Percentiles rank a stretch among this genome's conserved stretches.
These are phyloP conservation scores for Nannizziopsis barbatae DNA, from an alignment of 2,329 filamentous ascomycete species.

Conservation along the genomic window DNA sequence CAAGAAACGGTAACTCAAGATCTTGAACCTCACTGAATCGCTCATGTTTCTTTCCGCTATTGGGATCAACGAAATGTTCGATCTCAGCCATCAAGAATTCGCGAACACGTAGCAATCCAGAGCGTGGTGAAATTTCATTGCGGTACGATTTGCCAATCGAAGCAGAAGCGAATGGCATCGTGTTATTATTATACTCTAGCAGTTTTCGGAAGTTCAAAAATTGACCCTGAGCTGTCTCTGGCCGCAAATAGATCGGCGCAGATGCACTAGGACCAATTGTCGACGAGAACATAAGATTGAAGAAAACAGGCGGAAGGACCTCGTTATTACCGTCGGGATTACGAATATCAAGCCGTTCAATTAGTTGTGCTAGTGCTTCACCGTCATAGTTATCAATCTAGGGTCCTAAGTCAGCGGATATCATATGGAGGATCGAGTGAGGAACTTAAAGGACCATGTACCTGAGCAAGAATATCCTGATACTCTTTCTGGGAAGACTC, in stretches of 20 bases:
- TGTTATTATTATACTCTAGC: conserved; percentile 86
- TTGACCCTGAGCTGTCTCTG: conserved; percentile 95
- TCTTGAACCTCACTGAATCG: conserved; percentile 79
- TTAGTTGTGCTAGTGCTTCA: conserved; percentile 71
- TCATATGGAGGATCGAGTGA: too few relatives aligned
- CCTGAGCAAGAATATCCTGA: conserved; percentile 73
- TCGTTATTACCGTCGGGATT: conserved; percentile 71
- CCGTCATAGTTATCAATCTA: conserved; percentile 86
- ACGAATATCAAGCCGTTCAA: conserved; percentile 80
- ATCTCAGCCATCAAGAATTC: conserved; percentile 99
- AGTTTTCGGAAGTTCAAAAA: conserved; percentile 96
- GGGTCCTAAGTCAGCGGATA: too few relatives aligned
- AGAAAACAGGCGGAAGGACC: conserved; percentile 70
- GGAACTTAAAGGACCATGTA: too few relatives aligned
- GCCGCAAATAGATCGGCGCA: conserved; percentile 71
- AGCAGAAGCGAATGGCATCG: conserved; percentile 94
- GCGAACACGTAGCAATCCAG: conserved; percentile 82
- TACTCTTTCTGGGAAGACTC: conserved; percentile 81
- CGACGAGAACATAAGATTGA: conserved; percentile 99
- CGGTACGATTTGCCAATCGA: conserved; percentile 97
- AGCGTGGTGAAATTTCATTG: conserved; percentile 91
- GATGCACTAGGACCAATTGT: conserved; percentile 87
- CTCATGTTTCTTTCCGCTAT: conserved; percentile 85
- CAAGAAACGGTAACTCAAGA: conserved; percentile 70
- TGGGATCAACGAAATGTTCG: conserved; percentile 93